A percentile compares a stretch with the other conserved stretches of the same genome.
Conservation (phyloP, 2,329 filamentous ascomycete species). For the Fusarium ambrosium region DNA sequence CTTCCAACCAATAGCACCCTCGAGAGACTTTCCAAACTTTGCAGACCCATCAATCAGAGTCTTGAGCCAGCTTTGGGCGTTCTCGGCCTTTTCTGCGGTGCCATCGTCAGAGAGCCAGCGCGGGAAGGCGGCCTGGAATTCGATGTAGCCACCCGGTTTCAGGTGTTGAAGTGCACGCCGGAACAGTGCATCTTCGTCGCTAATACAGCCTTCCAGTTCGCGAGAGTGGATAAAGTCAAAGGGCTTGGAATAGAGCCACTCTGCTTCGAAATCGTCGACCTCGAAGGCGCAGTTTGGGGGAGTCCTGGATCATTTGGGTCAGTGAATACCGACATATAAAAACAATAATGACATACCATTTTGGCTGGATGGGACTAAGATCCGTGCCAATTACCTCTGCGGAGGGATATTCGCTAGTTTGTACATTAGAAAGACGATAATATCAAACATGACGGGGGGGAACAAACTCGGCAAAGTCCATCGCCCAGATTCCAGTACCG, state of each 20-base stretch:
- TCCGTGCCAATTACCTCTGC: slow-evolving; percentile 37
- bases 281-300: slow-evolving; percentile 32
- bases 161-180: slow-evolving; percentile 18
- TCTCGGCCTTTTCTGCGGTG: slow-evolving; percentile 25
- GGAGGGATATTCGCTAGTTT: slow-evolving; percentile 25
- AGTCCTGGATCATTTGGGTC: neutral
- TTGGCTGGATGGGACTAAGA: slow-evolving; percentile 35
- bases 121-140: slow-evolving; percentile 22
- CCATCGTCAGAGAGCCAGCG: slow-evolving; percentile 33
- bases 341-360: slow-evolving; percentile 13
- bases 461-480: slow-evolving; percentile 38
- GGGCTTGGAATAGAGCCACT: slow-evolving; percentile 30
- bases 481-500: slow-evolving; percentile 25
- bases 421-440: neutral
- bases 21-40: slow-evolving; percentile 34
- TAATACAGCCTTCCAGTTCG: slow-evolving; percentile 35
- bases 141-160: slow-evolving; percentile 24
- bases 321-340: too few species aligned
- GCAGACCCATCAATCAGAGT: slow-evolving; percentile 19
- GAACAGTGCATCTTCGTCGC: slow-evolving; percentile 32
- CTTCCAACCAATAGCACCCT: slow-evolving; percentile 25
- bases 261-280: slow-evolving; percentile 33
- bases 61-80: slow-evolving; percentile 25
- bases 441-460: neutral
- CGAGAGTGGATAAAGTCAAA: slow-evolving; percentile 38